Evolutionary conservation across 148 eudicot genomes (phyloP).

Genomic region (Suaeda aralocaspica): DNA sequence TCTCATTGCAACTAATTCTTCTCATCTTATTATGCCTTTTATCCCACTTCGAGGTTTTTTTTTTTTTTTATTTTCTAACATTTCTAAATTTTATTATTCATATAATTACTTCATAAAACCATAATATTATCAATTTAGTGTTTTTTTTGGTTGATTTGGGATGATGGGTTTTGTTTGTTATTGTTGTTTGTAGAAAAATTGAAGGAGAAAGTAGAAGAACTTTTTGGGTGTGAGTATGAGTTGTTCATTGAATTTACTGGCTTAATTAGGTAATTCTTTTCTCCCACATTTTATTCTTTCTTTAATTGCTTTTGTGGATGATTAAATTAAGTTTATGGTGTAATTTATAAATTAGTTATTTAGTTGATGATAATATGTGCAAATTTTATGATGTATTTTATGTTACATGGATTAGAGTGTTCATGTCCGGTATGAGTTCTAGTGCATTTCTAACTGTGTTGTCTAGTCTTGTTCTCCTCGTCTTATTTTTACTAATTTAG

Average conservation of each 20-base stretch:
- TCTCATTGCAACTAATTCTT: conserved; percentile 78
- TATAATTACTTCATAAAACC: no score
- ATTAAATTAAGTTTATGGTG: neutral
- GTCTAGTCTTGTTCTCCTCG: no score
- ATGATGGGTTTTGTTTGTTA: neutral
- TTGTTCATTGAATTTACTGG: conserved; percentile 91
- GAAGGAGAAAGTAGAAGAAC: conserved; percentile 78
- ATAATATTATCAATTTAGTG: neutral
- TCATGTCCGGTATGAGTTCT: no score
- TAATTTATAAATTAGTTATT: no score
- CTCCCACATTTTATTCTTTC: neutral
- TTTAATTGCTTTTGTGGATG: neutral
- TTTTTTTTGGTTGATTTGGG: neutral
- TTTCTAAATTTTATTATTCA: neutral
- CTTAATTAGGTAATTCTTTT: conserved; percentile 60
- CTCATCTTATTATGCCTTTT: conserved; percentile 79
- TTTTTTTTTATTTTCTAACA: neutral
- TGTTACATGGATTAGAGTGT: no score
- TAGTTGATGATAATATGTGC: no score
- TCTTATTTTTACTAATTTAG: no score
- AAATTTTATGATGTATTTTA: no score
- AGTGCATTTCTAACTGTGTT: no score
- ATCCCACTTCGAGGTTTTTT: conserved; percentile 62
- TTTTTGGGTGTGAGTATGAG: conserved; percentile 78
- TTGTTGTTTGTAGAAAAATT: conserved; percentile 31